These are phyloP conservation scores for Solanum paucissectum DNA, from an alignment of 257 asterid genomes.

Conservation along the genomic window DNA sequence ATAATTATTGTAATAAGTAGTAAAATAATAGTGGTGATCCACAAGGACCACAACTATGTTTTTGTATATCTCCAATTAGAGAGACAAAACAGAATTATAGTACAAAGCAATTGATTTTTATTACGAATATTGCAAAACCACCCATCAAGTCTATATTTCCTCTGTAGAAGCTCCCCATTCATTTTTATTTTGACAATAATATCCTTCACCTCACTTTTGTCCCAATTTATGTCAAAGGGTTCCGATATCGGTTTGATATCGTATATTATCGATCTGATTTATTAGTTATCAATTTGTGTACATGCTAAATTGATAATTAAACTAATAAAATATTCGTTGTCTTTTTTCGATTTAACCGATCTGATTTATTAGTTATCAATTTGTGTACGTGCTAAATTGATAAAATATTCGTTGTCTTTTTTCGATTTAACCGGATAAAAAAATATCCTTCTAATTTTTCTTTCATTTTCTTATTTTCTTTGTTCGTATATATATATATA, in stretches of 20 bases:
- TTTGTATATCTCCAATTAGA: background rate
- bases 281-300: too few relatives aligned
- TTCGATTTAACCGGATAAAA: too few relatives aligned
- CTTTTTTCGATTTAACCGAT: too few relatives aligned
- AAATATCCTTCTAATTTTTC: background rate
- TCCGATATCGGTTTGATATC: background rate
- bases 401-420: too few relatives aligned
- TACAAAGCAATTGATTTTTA: background rate
- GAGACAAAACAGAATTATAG: background rate
- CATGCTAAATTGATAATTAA: background rate
- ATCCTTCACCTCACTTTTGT: background rate
- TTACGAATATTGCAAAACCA: background rate
- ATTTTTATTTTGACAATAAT: background rate
- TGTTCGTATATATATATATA: too few relatives aligned
- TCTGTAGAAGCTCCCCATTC: background rate
- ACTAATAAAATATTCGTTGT: too few relatives aligned
- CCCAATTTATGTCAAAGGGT: background rate
- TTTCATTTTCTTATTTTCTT: too few relatives aligned
- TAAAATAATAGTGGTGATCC: background rate
- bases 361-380: background rate
- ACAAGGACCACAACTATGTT: background rate
- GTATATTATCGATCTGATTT: background rate
- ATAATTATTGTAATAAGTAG: background rate
- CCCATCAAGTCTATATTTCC: background rate
- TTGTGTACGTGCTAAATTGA: background rate